A percentile compares a stretch with the other conserved stretches of the same genome.
Evolutionary conservation across 2,329 filamentous ascomycete genomes (phyloP).

Genomic region (Neonectria neomacrospora): DNA sequence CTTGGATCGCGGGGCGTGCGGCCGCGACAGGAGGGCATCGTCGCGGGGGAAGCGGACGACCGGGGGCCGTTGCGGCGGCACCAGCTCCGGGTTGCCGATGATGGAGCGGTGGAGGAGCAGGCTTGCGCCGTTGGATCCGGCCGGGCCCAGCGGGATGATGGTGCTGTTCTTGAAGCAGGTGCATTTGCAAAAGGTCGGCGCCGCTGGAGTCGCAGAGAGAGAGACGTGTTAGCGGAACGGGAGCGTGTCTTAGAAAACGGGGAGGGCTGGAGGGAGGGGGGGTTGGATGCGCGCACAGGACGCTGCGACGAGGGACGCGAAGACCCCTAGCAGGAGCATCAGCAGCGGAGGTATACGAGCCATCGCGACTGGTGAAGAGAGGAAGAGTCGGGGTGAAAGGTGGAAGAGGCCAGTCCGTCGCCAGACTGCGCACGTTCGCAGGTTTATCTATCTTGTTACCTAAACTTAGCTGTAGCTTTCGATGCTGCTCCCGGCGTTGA

Average conservation of each 20-base stretch:
- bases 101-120: conserved; percentile 34
- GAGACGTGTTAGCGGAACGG: conserved; percentile 37
- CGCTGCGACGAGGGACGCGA: conserved; percentile 53
- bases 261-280: not conserved
- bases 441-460: conserved; percentile 10
- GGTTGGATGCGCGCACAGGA: conserved; percentile 51
- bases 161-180: conserved; percentile 77
- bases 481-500: conserved; percentile 17
- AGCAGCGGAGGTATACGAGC: conserved; percentile 52
- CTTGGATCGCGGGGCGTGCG: conserved; percentile 48
- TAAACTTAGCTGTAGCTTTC: conserved; percentile 8
- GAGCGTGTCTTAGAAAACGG: conserved; percentile 1
- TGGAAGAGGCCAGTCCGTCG: not conserved
- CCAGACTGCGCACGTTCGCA: conserved; percentile 12
- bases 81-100: conserved; percentile 32
- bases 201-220: conserved; percentile 53
- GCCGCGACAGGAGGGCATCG: conserved; percentile 11
- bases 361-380: conserved; percentile 47
- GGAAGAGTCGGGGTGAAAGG: not conserved
- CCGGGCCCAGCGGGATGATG: conserved; percentile 69
- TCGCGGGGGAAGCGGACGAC: conserved; percentile 4
- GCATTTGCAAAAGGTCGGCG: conserved; percentile 76
- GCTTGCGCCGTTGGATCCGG: conserved; percentile 47
- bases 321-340: conserved; percentile 50
- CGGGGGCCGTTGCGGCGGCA: conserved; percentile 16